Conservation (phyloP, 345 rosid species). For the Trapa incisa region DNA sequence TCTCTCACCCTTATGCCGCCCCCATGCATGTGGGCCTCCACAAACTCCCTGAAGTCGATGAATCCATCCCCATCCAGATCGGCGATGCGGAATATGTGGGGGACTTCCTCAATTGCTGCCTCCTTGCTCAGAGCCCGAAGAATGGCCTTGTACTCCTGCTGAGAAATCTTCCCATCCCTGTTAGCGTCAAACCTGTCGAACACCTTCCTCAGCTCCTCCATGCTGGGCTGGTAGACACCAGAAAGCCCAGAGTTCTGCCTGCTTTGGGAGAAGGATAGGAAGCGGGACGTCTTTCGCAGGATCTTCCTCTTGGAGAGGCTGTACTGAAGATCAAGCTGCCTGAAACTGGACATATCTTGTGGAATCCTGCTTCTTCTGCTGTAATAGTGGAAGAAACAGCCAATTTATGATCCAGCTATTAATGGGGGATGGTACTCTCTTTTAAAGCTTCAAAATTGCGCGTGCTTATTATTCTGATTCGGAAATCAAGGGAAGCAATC, state of each 20-base stretch:
- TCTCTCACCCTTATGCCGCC: conserved; percentile 49
- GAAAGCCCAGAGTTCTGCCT: conserved; percentile 35
- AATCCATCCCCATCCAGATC: conserved; percentile 81
- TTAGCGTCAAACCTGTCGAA: conserved; percentile 64
- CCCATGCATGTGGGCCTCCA: conserved; percentile 47
- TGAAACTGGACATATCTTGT: conserved; percentile 30
- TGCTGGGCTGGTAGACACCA: conserved; percentile 35
- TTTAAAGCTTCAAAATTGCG: not conserved
- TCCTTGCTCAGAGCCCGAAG: conserved; percentile 54
- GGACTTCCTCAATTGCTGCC: conserved; percentile 30
- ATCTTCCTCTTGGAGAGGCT: conserved; percentile 51
- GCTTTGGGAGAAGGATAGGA: conserved; percentile 35
- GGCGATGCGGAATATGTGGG: conserved; percentile 45
- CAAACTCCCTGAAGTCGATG: conserved; percentile 68
- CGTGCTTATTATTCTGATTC: not conserved
- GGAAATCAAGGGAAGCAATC: not conserved
- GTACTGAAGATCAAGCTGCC: conserved; percentile 64
- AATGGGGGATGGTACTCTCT: too few species aligned
- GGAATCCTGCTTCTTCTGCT: not conserved
- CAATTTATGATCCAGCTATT: not conserved
- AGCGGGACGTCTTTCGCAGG: conserved; percentile 45
- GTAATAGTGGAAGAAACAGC: not conserved
- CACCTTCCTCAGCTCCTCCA: conserved; percentile 49
- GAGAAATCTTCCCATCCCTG: conserved; percentile 79
- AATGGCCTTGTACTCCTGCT: conserved; percentile 56